A percentile compares a stretch with the other conserved stretches of the same genome.
phyloP scores from a whole-genome alignment of 495 filamentous ascomycete genomes.

The Xylaria bambusicola region DNA sequence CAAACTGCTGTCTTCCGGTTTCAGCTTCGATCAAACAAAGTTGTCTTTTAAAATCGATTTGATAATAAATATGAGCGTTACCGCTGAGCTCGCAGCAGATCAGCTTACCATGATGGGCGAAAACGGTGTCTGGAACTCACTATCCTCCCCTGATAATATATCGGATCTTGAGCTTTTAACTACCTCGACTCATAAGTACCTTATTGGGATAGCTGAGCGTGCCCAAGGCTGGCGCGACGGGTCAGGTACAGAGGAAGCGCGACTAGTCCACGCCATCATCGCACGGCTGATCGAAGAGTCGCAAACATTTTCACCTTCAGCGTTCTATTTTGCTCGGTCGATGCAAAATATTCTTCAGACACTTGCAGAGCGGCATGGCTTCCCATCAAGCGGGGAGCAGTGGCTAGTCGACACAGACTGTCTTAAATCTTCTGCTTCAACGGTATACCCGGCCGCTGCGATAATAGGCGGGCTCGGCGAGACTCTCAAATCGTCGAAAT shows the following conservation, averaged over 20 bases:
- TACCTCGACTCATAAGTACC: conserved; percentile 54
- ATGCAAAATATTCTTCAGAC: conserved; percentile 44
- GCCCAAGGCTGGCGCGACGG: conserved; percentile 35
- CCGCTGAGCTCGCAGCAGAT: conserved; percentile 44
- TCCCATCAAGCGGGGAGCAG: conserved; percentile 40
- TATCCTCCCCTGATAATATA: conserved; percentile 48
- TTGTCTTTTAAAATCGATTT: conserved; percentile 39
- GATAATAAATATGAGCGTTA: conserved; percentile 43
- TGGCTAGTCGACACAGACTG: conserved; percentile 42
- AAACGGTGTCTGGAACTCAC: conserved; percentile 38
- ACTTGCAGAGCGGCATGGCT: conserved; percentile 40
- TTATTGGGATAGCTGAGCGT: conserved; percentile 49
- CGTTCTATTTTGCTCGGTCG: conserved; percentile 54
- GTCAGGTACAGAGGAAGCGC: conserved; percentile 25
- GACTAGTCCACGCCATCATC: conserved; percentile 38
- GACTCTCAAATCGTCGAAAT: conserved; percentile 43
- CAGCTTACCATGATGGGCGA: conserved; percentile 41
- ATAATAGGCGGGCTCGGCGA: conserved; percentile 57
- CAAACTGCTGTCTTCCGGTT: conserved; percentile 49
- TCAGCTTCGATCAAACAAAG: conserved; percentile 34
- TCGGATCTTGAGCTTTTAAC: conserved; percentile 64
- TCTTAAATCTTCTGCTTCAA: conserved; percentile 41
- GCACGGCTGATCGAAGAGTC: conserved; percentile 39
- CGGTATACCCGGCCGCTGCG: conserved; percentile 52
- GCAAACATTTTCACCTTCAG: conserved; percentile 31